Evolutionary conservation across 2,329 filamentous ascomycete species (phyloP).

Genomic region (Nakataea oryzae): DNA sequence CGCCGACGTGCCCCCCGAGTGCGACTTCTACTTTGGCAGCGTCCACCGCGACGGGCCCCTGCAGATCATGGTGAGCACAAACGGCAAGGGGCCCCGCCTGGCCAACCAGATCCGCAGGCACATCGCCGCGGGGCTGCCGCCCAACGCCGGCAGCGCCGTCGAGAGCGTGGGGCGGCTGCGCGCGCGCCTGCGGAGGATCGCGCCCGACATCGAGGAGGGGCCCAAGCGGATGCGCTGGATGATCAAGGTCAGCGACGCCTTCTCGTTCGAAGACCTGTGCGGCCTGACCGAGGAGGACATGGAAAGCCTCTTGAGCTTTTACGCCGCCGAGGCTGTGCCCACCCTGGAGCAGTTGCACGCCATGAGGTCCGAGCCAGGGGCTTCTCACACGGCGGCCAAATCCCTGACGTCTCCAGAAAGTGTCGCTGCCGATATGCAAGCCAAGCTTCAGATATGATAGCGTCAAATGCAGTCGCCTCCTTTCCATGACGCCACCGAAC

Average conservation of each 20-base stretch:
- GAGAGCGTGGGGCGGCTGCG: conserved; percentile 73
- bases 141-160: conserved; percentile 76
- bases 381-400: neutral
- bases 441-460: neutral
- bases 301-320: conserved; percentile 71
- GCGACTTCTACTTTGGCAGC: conserved; percentile 97
- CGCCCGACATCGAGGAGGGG: conserved; percentile 61
- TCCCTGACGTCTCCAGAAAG: neutral
- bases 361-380: conserved; percentile 27
- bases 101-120: conserved; percentile 76
- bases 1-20: conserved; percentile 91
- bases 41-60: conserved; percentile 90
- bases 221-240: conserved; percentile 94
- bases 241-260: conserved; percentile 80
- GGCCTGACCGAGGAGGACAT: conserved; percentile 76
- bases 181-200: conserved; percentile 66
- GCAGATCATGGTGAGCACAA: conserved; percentile 98
- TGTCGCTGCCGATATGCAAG: neutral
- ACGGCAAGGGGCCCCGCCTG: conserved; percentile 87
- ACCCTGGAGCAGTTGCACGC: conserved; percentile 42
- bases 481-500: neutral
- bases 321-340: conserved; percentile 46
- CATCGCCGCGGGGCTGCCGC: conserved; percentile 68
- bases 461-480: too few species aligned
- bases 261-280: conserved; percentile 76